Percentiles rank a stretch among this genome's conserved stretches.
These are phyloP conservation scores for Parastagonospora nodorum DNA, from an alignment of 2,329 filamentous ascomycete species.

Conservation along the genomic window DNA sequence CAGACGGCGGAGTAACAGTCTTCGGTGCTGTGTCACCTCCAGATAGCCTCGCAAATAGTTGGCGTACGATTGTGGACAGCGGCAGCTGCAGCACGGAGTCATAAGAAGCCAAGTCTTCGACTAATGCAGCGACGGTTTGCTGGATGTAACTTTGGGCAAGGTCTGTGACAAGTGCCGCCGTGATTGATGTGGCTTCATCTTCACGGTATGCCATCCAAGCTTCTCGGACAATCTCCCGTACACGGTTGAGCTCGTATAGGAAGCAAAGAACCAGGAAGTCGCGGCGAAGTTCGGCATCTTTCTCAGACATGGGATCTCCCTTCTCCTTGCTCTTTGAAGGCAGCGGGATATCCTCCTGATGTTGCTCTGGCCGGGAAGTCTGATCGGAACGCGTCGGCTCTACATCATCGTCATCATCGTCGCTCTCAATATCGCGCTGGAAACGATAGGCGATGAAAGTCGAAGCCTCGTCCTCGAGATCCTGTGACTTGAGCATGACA, in stretches of 20 bases:
- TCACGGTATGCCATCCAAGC: slow-evolving; percentile 15
- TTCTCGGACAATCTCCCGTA: slow-evolving; percentile 13
- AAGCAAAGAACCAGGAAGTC: slow-evolving; percentile 22
- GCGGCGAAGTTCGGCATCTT: slow-evolving; percentile 14
- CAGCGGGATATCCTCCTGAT: background rate
- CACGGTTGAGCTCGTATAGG: slow-evolving; percentile 16
- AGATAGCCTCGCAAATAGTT: slow-evolving; percentile 3
- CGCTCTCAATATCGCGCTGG: background rate
- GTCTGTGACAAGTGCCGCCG: slow-evolving; percentile 19
- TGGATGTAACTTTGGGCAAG: slow-evolving; percentile 16
- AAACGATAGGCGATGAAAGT: background rate
- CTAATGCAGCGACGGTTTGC: slow-evolving; percentile 10
- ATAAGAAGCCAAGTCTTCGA: slow-evolving; percentile 7
- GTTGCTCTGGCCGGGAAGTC: no score
- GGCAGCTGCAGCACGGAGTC: background rate
- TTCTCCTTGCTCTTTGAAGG: background rate
- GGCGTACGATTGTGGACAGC: slow-evolving; percentile 3
- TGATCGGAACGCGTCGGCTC: background rate
- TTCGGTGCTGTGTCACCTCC: background rate
- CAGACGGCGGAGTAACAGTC: background rate
- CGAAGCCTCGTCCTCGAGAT: background rate
- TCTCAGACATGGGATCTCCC: slow-evolving; percentile 1
- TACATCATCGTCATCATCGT: background rate
- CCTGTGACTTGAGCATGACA: background rate
- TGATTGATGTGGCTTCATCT: slow-evolving; percentile 8